phyloP scores from a whole-genome alignment of 257 asterid species.

The Jaltomata sinuosa region DNA sequence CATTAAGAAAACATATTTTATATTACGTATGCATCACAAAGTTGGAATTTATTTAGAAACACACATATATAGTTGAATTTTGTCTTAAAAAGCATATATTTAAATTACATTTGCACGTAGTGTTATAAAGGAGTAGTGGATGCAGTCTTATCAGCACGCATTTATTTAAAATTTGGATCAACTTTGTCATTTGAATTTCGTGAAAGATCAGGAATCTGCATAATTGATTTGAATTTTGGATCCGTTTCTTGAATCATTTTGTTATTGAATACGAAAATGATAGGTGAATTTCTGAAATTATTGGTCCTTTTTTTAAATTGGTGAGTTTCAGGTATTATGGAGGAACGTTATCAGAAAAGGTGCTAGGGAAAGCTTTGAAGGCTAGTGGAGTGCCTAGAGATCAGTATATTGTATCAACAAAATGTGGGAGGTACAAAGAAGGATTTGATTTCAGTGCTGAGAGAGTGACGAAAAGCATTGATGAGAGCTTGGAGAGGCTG shows the following conservation, averaged over 20 bases:
- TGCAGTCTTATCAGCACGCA: background rate
- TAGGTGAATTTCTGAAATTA: background rate
- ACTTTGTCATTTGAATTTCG: background rate
- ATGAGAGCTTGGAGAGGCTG: conserved; percentile 90
- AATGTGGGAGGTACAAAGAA: conserved; percentile 86
- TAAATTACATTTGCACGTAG: background rate
- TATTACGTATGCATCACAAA: background rate
- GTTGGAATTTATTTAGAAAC: background rate
- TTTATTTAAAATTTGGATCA: background rate
- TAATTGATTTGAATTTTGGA: background rate
- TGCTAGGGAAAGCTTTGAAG: conserved; percentile 77
- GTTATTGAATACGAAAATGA: background rate
- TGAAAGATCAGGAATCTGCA: background rate
- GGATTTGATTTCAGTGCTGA: conserved; percentile 98
- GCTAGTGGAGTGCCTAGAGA: conserved; percentile 79
- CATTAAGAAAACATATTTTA: too few species aligned
- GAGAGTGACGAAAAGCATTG: conserved; percentile 82
- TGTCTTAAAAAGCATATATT: background rate
- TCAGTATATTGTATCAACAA: conserved; percentile 81
- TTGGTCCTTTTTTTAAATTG: background rate
- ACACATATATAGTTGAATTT: background rate
- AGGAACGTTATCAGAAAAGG: conserved; percentile 73
- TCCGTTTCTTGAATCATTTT: background rate
- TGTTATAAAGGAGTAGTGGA: background rate
- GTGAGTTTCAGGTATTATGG: conserved; percentile 66